These are phyloP conservation scores for Fusarium sp. DNA, from an alignment of 2,329 filamentous ascomycete genomes.

Conservation along the genomic window DNA sequence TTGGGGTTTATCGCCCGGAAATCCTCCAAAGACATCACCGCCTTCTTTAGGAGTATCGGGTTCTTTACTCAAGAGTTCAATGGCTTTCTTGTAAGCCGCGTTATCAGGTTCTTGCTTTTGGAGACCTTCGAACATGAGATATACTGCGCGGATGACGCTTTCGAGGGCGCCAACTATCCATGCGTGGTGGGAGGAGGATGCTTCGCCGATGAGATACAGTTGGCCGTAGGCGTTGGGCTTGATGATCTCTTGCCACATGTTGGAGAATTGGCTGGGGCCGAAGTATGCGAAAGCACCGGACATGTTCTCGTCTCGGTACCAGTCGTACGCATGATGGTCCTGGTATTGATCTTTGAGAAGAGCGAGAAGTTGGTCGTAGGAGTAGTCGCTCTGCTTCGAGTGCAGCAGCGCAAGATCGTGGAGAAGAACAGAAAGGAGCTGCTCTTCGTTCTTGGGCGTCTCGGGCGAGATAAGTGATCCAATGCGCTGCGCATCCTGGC, in stretches of 20 bases:
- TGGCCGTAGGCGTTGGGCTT: conserved; percentile 41
- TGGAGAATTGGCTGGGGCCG: conserved; percentile 33
- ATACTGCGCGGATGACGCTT: conserved; percentile 34
- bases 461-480: conserved; percentile 23
- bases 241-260: conserved; percentile 41
- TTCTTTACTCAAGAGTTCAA: conserved; percentile 2
- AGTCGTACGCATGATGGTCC: conserved; percentile 35
- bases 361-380: not conserved
- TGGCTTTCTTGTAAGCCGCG: not conserved
- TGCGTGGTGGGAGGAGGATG: conserved; percentile 34
- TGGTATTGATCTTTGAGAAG: conserved; percentile 16
- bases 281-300: conserved; percentile 42
- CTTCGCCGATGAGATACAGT: conserved; percentile 38
- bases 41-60: not conserved
- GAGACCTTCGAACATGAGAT: conserved; percentile 28
- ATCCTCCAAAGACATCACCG: not conserved
- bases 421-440: conserved; percentile 19
- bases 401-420: conserved; percentile 33
- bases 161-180: conserved; percentile 40
- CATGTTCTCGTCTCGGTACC: conserved; percentile 40
- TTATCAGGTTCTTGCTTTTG: not conserved
- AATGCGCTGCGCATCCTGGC: conserved; percentile 36
- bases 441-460: conserved; percentile 19
- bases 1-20: not conserved
- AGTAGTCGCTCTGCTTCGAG: not conserved